These are phyloP conservation scores for Suillus fuscotomentosus DNA, from an alignment of 768 basidiomycete species.

Conservation along the genomic window DNA sequence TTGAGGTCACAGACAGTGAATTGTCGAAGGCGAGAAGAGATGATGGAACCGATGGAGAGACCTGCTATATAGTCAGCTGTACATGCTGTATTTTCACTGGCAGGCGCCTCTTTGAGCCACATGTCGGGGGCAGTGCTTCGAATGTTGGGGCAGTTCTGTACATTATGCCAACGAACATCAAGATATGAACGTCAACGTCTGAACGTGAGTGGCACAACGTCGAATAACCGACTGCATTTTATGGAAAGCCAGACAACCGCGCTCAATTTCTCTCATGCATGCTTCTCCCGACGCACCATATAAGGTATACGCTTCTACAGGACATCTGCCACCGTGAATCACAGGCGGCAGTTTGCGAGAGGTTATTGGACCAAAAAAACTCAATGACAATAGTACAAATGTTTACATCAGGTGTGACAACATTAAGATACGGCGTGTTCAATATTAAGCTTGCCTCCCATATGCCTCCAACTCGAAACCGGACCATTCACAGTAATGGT, in stretches of 20 bases:
- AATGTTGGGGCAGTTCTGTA: background rate
- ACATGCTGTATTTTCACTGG: background rate
- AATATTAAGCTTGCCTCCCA: background rate
- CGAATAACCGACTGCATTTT: background rate
- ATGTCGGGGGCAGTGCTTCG: background rate
- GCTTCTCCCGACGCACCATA: background rate
- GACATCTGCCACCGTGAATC: background rate
- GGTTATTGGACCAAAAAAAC: background rate
- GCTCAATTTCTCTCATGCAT: too few species aligned
- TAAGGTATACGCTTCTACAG: background rate
- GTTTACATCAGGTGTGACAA: background rate
- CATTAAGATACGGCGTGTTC: too few species aligned
- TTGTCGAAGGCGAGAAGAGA: background rate
- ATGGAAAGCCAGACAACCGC: too few species aligned
- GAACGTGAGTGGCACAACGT: background rate
- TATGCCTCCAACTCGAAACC: background rate
- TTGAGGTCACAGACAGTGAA: background rate
- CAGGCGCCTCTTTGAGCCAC: background rate
- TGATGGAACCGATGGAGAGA: background rate
- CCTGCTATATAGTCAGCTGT: background rate
- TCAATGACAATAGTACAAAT: background rate
- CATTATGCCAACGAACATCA: background rate
- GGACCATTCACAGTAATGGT: background rate
- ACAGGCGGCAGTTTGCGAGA: too few species aligned
- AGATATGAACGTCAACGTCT: background rate